Percentiles rank a stretch among this genome's conserved stretches.
phyloP scores from a whole-genome alignment of 2,329 filamentous ascomycete species.

The Gnomoniopsis smithogilvyi region DNA sequence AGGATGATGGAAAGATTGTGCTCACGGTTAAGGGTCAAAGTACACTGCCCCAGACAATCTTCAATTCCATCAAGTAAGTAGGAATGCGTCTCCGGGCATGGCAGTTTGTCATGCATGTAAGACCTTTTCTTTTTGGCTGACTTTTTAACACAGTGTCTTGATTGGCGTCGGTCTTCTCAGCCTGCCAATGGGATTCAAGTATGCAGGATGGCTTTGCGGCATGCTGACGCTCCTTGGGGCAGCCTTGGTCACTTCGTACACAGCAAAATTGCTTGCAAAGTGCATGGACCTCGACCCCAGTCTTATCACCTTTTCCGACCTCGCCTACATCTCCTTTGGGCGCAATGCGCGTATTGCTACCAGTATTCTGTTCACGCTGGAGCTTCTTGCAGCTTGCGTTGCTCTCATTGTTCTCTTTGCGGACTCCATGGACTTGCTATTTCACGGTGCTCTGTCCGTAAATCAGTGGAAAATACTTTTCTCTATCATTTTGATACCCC shows the following conservation, averaged over 20 bases:
- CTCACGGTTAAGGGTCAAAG: constrained; percentile 86
- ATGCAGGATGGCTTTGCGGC: constrained; percentile 85
- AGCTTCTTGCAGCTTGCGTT: constrained; percentile 84
- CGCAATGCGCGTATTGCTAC: constrained; percentile 75
- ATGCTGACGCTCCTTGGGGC: constrained; percentile 70
- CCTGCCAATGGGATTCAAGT: constrained; percentile 81
- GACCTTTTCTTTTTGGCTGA: constrained; percentile 2
- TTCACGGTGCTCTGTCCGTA: constrained; percentile 64
- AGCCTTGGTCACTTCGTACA: constrained; percentile 77
- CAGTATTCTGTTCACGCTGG: constrained; percentile 82
- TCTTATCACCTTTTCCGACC: constrained; percentile 89
- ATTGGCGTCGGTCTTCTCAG: constrained; percentile 89
- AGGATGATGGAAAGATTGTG: constrained; percentile 75
- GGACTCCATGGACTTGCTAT: constrained; percentile 77
- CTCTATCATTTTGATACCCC: constrained; percentile 70
- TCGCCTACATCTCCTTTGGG: constrained; percentile 89
- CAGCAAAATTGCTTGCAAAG: constrained; percentile 77
- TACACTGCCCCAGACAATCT: constrained; percentile 92
- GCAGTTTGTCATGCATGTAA: background rate
- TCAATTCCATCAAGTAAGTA: constrained; percentile 82
- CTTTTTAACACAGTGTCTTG: constrained; percentile 52
- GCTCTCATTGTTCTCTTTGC: constrained; percentile 90
- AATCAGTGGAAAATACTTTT: constrained; percentile 83
- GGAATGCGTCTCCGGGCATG: background rate
- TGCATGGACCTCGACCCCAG: constrained; percentile 84